Conservation (phyloP, 2,329 filamentous ascomycete genomes). For the Botrytis medusae region DNA sequence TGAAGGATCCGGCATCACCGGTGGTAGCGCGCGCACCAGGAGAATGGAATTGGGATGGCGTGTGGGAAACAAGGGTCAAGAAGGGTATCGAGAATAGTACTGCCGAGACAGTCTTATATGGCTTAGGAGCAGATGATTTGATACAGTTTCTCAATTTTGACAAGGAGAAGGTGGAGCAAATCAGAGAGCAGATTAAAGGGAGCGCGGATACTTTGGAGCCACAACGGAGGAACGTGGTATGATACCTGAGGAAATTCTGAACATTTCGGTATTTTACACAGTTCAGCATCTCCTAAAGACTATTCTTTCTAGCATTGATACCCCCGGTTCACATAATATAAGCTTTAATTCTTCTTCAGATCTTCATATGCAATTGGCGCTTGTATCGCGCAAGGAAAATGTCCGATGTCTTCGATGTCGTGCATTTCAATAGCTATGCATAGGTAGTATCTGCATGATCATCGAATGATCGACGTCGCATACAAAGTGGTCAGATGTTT, state of each 20-base stretch:
- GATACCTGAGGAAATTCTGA: conserved; percentile 34
- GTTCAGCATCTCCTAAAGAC: conserved; percentile 9
- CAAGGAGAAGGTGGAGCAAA: conserved; percentile 55
- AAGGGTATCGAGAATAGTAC: conserved; percentile 75
- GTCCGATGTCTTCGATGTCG: background rate
- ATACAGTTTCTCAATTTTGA: conserved; percentile 68
- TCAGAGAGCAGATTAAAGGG: conserved; percentile 59
- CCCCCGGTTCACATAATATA: conserved; percentile 5
- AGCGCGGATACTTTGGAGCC: conserved; percentile 43
- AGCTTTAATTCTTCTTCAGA: background rate
- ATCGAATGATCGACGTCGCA: background rate
- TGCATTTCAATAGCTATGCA: background rate
- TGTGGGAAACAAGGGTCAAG: conserved; percentile 88
- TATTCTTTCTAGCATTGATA: conserved; percentile 22
- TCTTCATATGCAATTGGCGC: background rate
- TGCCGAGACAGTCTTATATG: conserved; percentile 78
- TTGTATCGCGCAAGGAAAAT: background rate
- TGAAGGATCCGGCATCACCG: conserved; percentile 1
- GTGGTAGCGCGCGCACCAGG: conserved; percentile 56
- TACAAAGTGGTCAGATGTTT: background rate
- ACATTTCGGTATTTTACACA: background rate
- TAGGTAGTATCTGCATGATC: background rate
- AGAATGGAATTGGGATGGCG: conserved; percentile 97
- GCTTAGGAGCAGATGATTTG: conserved; percentile 67
- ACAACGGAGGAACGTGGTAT: conserved; percentile 32